Conservation (phyloP, 2,329 filamentous ascomycete genomes). For the Sporothrix euskadiensis region DNA sequence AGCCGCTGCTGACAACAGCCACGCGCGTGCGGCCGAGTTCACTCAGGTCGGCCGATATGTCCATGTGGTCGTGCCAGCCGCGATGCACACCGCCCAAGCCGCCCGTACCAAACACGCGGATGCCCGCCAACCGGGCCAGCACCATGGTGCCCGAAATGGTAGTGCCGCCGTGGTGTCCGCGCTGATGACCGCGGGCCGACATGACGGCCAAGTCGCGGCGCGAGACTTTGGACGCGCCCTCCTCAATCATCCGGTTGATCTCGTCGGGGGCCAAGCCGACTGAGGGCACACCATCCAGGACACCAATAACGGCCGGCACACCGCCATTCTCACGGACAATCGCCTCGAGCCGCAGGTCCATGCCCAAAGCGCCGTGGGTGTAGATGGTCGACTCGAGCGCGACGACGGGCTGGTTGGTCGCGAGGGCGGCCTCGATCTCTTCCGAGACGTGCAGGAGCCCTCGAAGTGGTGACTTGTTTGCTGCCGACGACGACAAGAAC, state of each 20-base stretch:
- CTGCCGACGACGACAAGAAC: neutral
- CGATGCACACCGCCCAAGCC: conserved; percentile 93
- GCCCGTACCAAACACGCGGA: conserved; percentile 91
- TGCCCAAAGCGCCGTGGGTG: conserved; percentile 86
- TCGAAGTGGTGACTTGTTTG: neutral
- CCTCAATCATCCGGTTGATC: conserved; percentile 69
- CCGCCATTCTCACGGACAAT: conserved; percentile 78
- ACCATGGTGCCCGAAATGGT: conserved; percentile 94
- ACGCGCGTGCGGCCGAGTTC: conserved; percentile 89
- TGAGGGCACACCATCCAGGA: conserved; percentile 77
- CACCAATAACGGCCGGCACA: conserved; percentile 86
- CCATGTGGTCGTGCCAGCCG: conserved; percentile 81
- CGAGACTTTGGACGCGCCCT: conserved; percentile 78
- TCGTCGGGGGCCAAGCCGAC: conserved; percentile 76
- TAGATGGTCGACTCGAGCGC: conserved; percentile 96
- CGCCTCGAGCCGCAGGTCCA: conserved; percentile 69
- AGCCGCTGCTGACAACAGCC: conserved; percentile 84
- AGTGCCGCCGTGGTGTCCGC: conserved; percentile 81
- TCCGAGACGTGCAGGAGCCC: conserved; percentile 65
- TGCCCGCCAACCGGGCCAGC: conserved; percentile 80
- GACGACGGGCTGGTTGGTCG: conserved; percentile 76
- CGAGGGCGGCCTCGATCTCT: conserved; percentile 77
- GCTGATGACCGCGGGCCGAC: conserved; percentile 57
- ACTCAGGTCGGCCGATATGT: conserved; percentile 92
- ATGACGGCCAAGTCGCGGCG: conserved; percentile 83